phyloP scores from a whole-genome alignment of 139 green algal species.

The Tetradesmus lagerheimii region DNA sequence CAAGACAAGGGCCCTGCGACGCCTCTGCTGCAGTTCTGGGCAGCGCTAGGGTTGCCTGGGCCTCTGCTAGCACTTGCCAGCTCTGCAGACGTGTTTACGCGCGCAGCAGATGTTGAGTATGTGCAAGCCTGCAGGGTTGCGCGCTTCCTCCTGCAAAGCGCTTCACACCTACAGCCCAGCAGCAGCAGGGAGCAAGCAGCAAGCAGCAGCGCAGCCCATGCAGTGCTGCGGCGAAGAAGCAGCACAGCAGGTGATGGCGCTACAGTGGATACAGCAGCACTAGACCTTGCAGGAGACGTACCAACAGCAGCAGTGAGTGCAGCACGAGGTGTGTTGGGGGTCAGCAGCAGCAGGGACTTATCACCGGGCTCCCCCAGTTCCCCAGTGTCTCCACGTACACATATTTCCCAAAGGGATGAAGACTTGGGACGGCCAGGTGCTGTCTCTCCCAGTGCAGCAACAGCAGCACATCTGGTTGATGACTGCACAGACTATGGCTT shows the following conservation, averaged over 20 bases:
- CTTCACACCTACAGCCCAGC: slow-evolving; percentile 1
- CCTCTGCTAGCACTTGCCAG: slow-evolving; percentile 1
- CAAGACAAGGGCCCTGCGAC: not conserved
- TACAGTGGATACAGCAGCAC: not conserved
- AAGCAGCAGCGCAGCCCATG: not conserved
- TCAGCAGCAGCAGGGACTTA: not conserved
- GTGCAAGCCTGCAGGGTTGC: not conserved
- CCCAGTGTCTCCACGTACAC: not conserved
- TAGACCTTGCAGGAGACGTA: not conserved
- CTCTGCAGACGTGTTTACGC: not conserved
- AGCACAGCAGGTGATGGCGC: not conserved
- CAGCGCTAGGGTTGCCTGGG: not conserved
- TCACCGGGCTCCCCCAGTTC: not conserved
- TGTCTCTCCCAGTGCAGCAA: not conserved
- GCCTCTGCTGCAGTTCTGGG: slow-evolving; percentile 11
- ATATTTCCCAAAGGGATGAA: not conserved
- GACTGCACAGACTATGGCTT: slow-evolving; percentile 4
- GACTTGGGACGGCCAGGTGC: not conserved
- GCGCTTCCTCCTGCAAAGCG: slow-evolving; percentile 19
- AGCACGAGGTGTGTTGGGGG: not conserved
- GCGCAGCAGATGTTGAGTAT: not conserved
- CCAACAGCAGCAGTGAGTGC: not conserved
- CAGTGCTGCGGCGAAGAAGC: not conserved
- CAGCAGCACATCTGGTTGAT: slow-evolving; percentile 21
- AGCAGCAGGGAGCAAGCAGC: not conserved